Evolutionary conservation across 2,329 filamentous ascomycete species (phyloP).

Genomic region (Cladosporium colombiae): DNA sequence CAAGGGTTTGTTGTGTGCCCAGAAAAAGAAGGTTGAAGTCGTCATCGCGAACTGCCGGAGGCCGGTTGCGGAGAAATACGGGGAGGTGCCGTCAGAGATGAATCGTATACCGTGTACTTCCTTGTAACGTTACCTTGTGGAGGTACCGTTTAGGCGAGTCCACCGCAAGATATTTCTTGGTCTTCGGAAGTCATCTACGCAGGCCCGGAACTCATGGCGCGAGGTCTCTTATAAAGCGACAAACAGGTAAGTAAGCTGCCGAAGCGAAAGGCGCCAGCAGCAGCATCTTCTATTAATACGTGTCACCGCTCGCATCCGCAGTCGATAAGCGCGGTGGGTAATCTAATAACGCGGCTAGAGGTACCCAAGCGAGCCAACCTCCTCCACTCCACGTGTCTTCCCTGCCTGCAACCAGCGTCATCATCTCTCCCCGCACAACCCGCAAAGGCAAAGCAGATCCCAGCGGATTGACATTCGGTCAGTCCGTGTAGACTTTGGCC

Average conservation of each 20-base stretch:
- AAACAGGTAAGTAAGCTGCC: neutral
- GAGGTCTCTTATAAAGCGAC: neutral
- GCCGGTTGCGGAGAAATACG: neutral
- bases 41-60: neutral
- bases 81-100: neutral
- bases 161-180: neutral
- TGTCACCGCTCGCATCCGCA: neutral
- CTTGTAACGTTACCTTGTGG: neutral
- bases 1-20: neutral
- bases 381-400: too few species aligned
- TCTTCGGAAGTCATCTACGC: neutral
- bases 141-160: neutral
- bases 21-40: neutral
- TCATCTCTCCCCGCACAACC: neutral
- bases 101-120: neutral
- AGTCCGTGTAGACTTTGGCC: conserved; percentile 7
- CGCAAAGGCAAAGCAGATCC: neutral
- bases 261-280: neutral
- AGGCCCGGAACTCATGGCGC: neutral
- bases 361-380: too few species aligned
- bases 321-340: conserved; percentile 1
- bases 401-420: conserved; percentile 3
- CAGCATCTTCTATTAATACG: neutral
- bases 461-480: neutral
- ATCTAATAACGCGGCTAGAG: neutral